A percentile compares a stretch with the other conserved stretches of the same genome.
phyloP scores from a whole-genome alignment of 2,329 filamentous ascomycete species.

The Exophiala oligosperma region DNA sequence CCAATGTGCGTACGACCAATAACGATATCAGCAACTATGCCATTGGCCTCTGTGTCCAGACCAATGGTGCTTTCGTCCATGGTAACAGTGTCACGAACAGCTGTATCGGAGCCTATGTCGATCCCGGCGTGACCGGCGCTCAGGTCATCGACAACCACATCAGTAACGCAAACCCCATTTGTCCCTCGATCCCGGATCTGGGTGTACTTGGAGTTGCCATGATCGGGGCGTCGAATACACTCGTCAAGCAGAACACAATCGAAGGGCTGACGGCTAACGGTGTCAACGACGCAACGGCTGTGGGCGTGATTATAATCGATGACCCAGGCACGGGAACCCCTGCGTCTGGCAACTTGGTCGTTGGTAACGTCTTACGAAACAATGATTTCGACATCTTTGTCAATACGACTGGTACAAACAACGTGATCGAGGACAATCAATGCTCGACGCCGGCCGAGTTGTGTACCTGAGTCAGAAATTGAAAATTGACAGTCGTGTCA shows the following conservation, averaged over 20 bases:
- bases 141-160: constrained; percentile 17
- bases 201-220: constrained; percentile 1
- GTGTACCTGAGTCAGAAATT: constrained; percentile 3
- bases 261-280: constrained; percentile 8
- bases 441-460: constrained; percentile 16
- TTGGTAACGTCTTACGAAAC: constrained; percentile 12
- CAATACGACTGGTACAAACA: constrained; percentile 17
- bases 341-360: constrained; percentile 10
- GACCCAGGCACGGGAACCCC: background rate
- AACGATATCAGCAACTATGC: constrained; percentile 17
- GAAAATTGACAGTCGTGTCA: background rate
- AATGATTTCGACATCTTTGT: constrained; percentile 21
- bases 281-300: background rate
- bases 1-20: constrained; percentile 6
- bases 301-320: constrained; percentile 15
- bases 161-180: constrained; percentile 8
- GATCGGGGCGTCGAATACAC: constrained; percentile 6
- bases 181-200: background rate
- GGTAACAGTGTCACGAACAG: constrained; percentile 14
- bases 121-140: constrained; percentile 13
- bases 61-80: constrained; percentile 9
- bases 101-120: constrained; percentile 19
- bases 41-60: constrained; percentile 22
- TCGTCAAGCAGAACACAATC: constrained; percentile 14
- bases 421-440: constrained; percentile 18